Conservation (phyloP, 331 rosid species). For the Spiraea crenata region DNA sequence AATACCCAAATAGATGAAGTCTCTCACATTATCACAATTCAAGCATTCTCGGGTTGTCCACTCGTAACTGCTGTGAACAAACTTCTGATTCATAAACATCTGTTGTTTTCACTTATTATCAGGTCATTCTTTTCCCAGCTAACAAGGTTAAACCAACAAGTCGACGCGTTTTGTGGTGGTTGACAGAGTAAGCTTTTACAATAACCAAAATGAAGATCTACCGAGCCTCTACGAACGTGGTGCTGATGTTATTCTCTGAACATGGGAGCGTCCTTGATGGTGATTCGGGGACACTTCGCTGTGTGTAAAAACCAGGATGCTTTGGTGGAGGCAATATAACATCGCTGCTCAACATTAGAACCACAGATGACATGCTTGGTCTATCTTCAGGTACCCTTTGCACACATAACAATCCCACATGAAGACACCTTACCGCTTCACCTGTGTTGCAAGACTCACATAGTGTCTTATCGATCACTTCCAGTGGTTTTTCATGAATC, state of each 20-base stretch:
- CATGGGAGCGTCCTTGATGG: not conserved
- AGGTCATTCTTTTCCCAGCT: no score
- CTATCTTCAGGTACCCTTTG: no score
- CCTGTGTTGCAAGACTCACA: not conserved
- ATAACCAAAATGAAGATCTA: not conserved
- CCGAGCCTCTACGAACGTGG: not conserved
- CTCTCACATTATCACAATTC: no score
- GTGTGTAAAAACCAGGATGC: conserved; percentile 1
- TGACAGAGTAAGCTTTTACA: no score
- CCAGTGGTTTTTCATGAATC: not conserved
- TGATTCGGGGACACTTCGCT: not conserved
- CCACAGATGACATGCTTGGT: conserved; percentile 13
- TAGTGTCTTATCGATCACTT: not conserved
- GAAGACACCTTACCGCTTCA: not conserved
- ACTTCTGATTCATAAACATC: no score
- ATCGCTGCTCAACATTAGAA: conserved; percentile 10
- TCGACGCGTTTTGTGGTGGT: no score
- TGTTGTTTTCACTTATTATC: no score
- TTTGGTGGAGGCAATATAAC: not conserved
- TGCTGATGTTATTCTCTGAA: not conserved
- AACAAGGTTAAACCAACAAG: no score
- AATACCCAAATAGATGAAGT: not conserved
- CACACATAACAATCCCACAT: conserved; percentile 3
- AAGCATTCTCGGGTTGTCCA: no score
- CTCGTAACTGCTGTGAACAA: no score